Conservation (phyloP, 805 yeast genomes). For the Lipomyces chichibuensis region DNA sequence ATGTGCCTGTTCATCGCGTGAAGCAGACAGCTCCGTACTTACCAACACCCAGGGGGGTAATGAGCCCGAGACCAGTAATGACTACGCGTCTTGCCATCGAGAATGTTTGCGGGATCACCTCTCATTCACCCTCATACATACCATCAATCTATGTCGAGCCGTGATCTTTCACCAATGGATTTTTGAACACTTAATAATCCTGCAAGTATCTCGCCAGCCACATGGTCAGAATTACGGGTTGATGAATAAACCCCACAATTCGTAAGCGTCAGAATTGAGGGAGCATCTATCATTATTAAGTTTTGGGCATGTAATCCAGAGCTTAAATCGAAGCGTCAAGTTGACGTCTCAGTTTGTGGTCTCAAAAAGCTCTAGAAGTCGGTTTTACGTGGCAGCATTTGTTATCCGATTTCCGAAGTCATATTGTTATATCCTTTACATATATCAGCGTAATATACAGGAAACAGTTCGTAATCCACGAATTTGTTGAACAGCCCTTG, state of each 20-base stretch:
- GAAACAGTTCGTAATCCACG: too few relatives aligned
- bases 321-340: too few relatives aligned
- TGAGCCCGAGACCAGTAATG: constrained; percentile 86
- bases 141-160: background rate
- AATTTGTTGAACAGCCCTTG: too few relatives aligned
- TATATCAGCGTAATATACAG: too few relatives aligned
- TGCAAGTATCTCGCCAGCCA: too few relatives aligned
- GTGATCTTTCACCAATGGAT: background rate
- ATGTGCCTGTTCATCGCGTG: background rate
- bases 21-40: constrained; percentile 39
- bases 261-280: background rate
- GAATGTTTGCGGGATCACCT: background rate
- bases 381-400: too few relatives aligned
- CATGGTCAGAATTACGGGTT: too few relatives aligned
- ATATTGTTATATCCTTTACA: too few relatives aligned
- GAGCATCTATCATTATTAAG: background rate
- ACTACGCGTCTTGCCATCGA: constrained; percentile 61
- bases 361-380: too few relatives aligned
- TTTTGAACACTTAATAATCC: background rate
- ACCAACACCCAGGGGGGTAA: constrained; percentile 85
- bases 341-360: too few relatives aligned
- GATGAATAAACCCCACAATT: background rate
- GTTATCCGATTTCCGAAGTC: too few relatives aligned
- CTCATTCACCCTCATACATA: background rate
- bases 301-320: background rate